Conservation (phyloP, 2,329 filamentous ascomycete species). For the Fusarium torulosum region DNA sequence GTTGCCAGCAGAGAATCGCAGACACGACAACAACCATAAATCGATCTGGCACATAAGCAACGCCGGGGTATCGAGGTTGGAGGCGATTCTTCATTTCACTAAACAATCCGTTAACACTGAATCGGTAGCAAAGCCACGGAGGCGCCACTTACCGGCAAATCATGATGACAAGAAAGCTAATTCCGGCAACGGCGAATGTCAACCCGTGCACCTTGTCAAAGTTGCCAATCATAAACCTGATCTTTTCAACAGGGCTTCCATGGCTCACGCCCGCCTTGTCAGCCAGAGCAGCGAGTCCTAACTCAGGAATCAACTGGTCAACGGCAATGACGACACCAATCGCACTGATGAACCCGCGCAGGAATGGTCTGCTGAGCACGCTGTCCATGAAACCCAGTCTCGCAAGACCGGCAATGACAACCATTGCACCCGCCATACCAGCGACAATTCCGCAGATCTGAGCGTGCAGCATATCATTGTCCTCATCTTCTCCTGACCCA, state of each 20-base stretch:
- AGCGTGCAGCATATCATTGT: constrained; percentile 76
- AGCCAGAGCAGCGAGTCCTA: constrained; percentile 79
- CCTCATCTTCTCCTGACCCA: constrained; percentile 72
- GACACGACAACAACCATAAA: constrained; percentile 90
- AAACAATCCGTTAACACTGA: constrained; percentile 13
- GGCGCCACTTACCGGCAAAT: constrained; percentile 74
- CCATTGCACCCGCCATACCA: constrained; percentile 87
- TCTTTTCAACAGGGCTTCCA: constrained; percentile 87
- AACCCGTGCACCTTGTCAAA: constrained; percentile 75
- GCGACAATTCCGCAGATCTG: constrained; percentile 89
- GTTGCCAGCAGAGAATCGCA: constrained; percentile 80
- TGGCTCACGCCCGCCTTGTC: constrained; percentile 77
- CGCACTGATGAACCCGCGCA: constrained; percentile 95
- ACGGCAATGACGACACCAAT: constrained; percentile 97
- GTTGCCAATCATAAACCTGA: constrained; percentile 81
- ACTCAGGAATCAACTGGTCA: constrained; percentile 91
- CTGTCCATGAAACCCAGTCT: constrained; percentile 94
- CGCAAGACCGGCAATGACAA: constrained; percentile 86
- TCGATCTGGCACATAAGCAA: constrained; percentile 92
- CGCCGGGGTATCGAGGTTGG: constrained; percentile 80
- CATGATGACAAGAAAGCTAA: constrained; percentile 91
- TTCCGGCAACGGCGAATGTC: constrained; percentile 80
- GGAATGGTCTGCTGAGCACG: constrained; percentile 90
- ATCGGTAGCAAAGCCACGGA: not conserved
- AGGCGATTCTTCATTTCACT: constrained; percentile 85